phyloP scores from a whole-genome alignment of 2,329 filamentous ascomycete genomes.

The Aspergillus neoniger region DNA sequence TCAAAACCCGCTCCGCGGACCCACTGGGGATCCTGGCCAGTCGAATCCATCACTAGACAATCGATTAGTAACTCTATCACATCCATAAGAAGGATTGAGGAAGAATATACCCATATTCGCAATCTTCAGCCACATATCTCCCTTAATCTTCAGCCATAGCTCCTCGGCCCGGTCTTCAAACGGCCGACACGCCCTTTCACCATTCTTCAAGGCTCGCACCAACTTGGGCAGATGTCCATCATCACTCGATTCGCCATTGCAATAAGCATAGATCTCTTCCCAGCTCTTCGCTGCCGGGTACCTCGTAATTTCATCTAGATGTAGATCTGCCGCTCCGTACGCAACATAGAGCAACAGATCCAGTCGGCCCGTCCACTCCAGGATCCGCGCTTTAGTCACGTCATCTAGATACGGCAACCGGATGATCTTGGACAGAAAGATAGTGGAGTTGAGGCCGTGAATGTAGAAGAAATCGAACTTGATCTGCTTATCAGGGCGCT shows the following conservation, averaged over 20 bases:
- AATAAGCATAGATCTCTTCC: slow-evolving; percentile 50
- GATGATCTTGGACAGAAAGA: slow-evolving; percentile 70
- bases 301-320: slow-evolving; percentile 58
- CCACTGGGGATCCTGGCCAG: slow-evolving; percentile 34
- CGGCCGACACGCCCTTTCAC: slow-evolving; percentile 52
- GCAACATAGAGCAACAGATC: slow-evolving; percentile 76
- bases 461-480: slow-evolving; percentile 85
- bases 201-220: slow-evolving; percentile 68
- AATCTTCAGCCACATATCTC: slow-evolving; percentile 48
- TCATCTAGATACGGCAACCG: slow-evolving; percentile 62
- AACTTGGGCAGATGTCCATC: slow-evolving; percentile 84
- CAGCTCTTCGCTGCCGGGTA: slow-evolving; percentile 60
- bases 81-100: not conserved
- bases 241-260: slow-evolving; percentile 55
- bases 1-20: slow-evolving; percentile 45
- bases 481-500: slow-evolving; percentile 63
- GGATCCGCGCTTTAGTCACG: slow-evolving; percentile 65
- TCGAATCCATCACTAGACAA: slow-evolving; percentile 39
- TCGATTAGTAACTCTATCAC: slow-evolving; percentile 1
- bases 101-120: slow-evolving; percentile 46
- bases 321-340: slow-evolving; percentile 62
- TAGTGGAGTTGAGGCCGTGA: slow-evolving; percentile 74
- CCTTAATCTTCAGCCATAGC: slow-evolving; percentile 39
- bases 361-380: slow-evolving; percentile 79
- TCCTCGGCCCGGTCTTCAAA: slow-evolving; percentile 34